Evolutionary conservation across 208 protist genomes (phyloP).

Genomic region (Endotrypanum monterogeii): DNA sequence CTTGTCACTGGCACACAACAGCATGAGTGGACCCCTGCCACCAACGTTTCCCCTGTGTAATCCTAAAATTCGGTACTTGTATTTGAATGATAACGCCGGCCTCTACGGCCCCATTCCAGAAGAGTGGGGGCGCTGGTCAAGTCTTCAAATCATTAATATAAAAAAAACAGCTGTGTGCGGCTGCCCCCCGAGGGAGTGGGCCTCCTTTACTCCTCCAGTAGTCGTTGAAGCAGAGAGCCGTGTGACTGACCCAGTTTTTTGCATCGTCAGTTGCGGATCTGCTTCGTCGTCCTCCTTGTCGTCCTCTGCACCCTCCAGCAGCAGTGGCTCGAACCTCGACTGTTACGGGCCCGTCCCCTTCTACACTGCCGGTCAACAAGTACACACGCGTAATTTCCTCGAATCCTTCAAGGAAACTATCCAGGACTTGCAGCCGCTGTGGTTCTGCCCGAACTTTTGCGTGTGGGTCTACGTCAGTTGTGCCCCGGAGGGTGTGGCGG

Average conservation of each 20-base stretch:
- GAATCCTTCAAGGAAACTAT: background rate
- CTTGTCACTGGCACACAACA: background rate
- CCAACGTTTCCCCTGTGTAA: background rate
- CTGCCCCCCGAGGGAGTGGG: background rate
- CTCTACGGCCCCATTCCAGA: background rate
- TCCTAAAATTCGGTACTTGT: background rate
- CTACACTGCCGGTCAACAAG: constrained; percentile 3
- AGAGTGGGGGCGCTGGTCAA: constrained; percentile 3
- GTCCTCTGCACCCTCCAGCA: background rate
- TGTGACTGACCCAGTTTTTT: background rate
- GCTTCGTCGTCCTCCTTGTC: constrained; percentile 8
- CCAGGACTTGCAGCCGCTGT: background rate
- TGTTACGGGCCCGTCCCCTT: background rate
- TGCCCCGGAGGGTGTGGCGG: background rate
- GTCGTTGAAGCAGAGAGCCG: background rate
- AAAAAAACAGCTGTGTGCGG: background rate
- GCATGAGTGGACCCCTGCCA: constrained; percentile 2
- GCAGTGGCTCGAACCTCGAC: background rate
- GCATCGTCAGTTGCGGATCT: background rate
- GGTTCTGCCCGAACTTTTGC: constrained; percentile 17
- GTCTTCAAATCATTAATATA: background rate
- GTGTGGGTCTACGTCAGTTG: constrained; percentile 10
- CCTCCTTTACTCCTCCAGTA: background rate
- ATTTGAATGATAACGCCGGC: background rate
- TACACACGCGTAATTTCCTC: constrained; percentile 7